These are phyloP conservation scores for Thoreauomyces humboldtii DNA, from an alignment of 192 early-diverging fungal genomes.

Conservation along the genomic window DNA sequence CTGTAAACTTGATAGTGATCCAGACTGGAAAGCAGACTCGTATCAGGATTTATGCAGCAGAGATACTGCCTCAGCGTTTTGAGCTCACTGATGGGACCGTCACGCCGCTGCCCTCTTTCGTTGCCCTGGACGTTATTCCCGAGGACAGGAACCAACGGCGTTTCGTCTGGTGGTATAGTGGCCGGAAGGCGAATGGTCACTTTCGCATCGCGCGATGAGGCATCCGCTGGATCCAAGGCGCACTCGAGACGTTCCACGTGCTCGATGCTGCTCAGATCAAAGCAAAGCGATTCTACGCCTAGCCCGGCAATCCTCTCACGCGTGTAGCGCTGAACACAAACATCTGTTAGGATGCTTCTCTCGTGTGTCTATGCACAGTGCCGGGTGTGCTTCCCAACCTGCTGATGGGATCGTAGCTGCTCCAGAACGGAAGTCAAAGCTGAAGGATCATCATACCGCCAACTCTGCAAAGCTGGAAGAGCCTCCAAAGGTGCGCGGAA, in stretches of 20 bases:
- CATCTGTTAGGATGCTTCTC: no score
- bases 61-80: background rate
- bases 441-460: no score
- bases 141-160: background rate
- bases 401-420: no score
- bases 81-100: background rate
- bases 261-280: conserved; percentile 5
- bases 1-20: background rate
- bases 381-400: no score
- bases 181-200: background rate
- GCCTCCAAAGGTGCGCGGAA: no score
- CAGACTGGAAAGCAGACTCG: background rate
- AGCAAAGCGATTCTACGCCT: background rate
- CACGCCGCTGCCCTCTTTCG: background rate
- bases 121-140: background rate
- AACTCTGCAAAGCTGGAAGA: no score
- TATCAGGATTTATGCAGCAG: background rate
- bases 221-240: background rate
- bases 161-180: no score
- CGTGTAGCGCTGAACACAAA: no score
- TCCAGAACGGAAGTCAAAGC: no score
- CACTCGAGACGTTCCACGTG: conserved; percentile 1
- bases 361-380: no score
- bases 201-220: background rate
- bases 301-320: background rate